Evolutionary conservation across 768 basidiomycete genomes (phyloP).

Genomic region (Saitozyma podzolica): DNA sequence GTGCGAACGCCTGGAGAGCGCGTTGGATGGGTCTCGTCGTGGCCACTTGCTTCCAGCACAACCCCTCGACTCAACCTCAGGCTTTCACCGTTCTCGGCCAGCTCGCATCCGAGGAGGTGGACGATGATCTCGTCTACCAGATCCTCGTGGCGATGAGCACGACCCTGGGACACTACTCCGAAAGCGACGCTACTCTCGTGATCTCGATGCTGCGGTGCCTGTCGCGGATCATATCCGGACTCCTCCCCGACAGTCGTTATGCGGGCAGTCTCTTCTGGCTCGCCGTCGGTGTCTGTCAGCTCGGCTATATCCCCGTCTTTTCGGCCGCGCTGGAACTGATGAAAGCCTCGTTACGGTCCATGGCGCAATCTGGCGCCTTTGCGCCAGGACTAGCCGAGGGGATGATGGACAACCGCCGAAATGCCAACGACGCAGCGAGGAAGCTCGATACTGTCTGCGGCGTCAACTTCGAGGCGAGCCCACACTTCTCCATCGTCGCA

Average conservation of each 20-base stretch:
- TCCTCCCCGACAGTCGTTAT: slow-evolving; percentile 70
- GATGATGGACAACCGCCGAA: slow-evolving; percentile 58
- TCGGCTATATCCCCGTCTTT: slow-evolving; percentile 68
- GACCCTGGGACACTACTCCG: slow-evolving; percentile 64
- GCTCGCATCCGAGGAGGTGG: slow-evolving; percentile 80
- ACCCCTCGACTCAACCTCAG: slow-evolving; percentile 80
- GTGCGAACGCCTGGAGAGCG: slow-evolving; percentile 82
- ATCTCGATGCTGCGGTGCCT: slow-evolving; percentile 88
- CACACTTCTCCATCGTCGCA: slow-evolving; percentile 78
- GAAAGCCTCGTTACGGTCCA: slow-evolving; percentile 64
- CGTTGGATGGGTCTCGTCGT: slow-evolving; percentile 90
- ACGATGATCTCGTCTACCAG: slow-evolving; percentile 90
- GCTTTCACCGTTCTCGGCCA: slow-evolving; percentile 79
- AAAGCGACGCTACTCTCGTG: slow-evolving; percentile 70
- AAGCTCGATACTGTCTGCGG: slow-evolving; percentile 73
- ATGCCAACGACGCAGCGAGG: slow-evolving; percentile 66
- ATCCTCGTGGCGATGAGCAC: slow-evolving; percentile 83
- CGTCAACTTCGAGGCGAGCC: slow-evolving; percentile 73
- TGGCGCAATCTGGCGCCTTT: slow-evolving; percentile 60
- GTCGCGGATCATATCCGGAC: slow-evolving; percentile 70
- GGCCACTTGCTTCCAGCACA: slow-evolving; percentile 84
- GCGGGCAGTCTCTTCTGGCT: slow-evolving; percentile 76
- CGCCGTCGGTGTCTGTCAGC: slow-evolving; percentile 77
- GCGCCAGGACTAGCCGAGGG: slow-evolving; percentile 34
- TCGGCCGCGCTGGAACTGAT: slow-evolving; percentile 67